These are phyloP conservation scores for Phyllachora maydis DNA, from an alignment of 2,329 filamentous ascomycete species.

Conservation along the genomic window DNA sequence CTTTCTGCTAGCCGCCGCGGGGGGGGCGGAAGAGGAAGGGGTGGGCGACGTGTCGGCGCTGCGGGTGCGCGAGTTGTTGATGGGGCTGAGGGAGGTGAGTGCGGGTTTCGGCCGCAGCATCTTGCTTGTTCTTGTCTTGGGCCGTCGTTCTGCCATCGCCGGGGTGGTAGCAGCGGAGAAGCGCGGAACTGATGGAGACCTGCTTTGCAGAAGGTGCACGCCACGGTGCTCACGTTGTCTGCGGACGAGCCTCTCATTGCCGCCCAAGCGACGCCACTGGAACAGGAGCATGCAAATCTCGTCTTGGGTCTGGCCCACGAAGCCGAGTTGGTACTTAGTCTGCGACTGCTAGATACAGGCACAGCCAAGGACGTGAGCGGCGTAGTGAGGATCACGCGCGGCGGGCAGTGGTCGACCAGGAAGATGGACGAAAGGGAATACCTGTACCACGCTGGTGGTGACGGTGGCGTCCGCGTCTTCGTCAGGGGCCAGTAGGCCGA, in stretches of 20 bases:
- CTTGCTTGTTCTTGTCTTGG: background rate
- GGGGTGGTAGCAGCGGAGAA: no score
- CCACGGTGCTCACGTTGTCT: conserved; percentile 45
- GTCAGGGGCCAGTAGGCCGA: conserved; percentile 44
- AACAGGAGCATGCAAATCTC: conserved; percentile 52
- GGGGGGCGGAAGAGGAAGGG: no score
- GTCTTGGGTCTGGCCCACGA: conserved; percentile 53
- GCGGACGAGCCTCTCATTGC: conserved; percentile 55
- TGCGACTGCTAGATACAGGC: conserved; percentile 66
- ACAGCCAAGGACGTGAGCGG: conserved; percentile 83
- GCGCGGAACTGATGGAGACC: conserved; percentile 2
- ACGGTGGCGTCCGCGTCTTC: conserved; percentile 68
- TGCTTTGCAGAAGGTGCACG: conserved; percentile 39
- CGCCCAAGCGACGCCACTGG: conserved; percentile 38
- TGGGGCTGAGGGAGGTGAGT: conserved; percentile 41
- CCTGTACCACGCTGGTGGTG: conserved; percentile 60
- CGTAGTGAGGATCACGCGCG: conserved; percentile 55
- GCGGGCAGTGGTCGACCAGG: conserved; percentile 13
- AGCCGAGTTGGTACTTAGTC: conserved; percentile 48
- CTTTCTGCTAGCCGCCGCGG: conserved; percentile 37
- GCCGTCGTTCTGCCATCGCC: background rate
- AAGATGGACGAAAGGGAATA: conserved; percentile 43
- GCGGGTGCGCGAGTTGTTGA: conserved; percentile 31
- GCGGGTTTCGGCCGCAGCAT: background rate
- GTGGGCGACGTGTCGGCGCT: conserved; percentile 25